Evolutionary conservation across 805 yeast genomes (phyloP).

Genomic region (Kazachstania kunashirensis): DNA sequence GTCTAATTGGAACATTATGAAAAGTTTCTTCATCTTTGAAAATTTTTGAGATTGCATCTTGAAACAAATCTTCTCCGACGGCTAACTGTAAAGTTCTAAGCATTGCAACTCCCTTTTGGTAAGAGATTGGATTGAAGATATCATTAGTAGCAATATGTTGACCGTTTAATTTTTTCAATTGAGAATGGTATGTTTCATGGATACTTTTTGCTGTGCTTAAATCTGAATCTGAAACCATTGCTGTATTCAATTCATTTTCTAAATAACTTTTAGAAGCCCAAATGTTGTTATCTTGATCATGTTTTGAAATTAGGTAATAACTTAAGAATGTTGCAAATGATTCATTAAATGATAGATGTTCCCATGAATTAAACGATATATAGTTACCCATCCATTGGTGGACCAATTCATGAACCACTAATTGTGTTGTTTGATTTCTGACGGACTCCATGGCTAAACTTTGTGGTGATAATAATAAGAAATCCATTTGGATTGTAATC

Average conservation of each 20-base stretch:
- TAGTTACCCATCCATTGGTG: slow-evolving; percentile 77
- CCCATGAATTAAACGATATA: slow-evolving; percentile 60
- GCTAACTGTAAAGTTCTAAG: slow-evolving; percentile 23
- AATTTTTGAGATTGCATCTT: slow-evolving; percentile 12
- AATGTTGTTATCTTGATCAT: slow-evolving; percentile 19
- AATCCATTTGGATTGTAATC: slow-evolving; percentile 49
- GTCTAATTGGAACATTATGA: slow-evolving; percentile 19
- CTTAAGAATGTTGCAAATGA: slow-evolving; percentile 72
- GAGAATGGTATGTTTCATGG: slow-evolving; percentile 8
- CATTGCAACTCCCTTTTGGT: slow-evolving; percentile 26
- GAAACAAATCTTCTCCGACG: slow-evolving; percentile 16
- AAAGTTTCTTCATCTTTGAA: slow-evolving; percentile 9
- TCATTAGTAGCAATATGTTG: slow-evolving; percentile 17
- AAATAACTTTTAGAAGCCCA: slow-evolving; percentile 21
- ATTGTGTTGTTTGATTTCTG: slow-evolving; percentile 37
- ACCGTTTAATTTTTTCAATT: background rate
- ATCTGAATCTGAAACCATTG: slow-evolving; percentile 13
- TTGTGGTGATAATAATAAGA: slow-evolving; percentile 33
- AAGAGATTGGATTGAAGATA: slow-evolving; percentile 25
- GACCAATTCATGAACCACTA: slow-evolving; percentile 61
- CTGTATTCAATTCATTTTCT: slow-evolving; percentile 11
- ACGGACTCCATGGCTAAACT: slow-evolving; percentile 20
- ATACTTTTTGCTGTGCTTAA: slow-evolving; percentile 11
- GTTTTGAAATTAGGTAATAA: slow-evolving; percentile 33
- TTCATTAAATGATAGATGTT: slow-evolving; percentile 65